These are phyloP conservation scores for Candida awuae DNA, from an alignment of 805 yeast species.

Conservation along the genomic window DNA sequence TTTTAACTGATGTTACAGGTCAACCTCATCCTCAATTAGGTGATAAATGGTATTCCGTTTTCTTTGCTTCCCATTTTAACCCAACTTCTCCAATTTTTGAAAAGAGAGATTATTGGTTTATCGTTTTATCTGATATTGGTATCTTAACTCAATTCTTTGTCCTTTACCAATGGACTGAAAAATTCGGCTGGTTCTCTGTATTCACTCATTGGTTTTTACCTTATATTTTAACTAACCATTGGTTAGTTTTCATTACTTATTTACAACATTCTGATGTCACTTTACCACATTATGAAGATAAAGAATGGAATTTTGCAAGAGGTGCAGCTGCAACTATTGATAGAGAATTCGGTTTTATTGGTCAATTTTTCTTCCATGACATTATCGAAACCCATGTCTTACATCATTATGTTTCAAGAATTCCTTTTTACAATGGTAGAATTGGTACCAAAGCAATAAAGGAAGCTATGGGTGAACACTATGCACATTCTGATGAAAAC, in stretches of 20 bases:
- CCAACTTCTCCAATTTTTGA: conserved; percentile 73
- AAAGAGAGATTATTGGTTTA: conserved; percentile 60
- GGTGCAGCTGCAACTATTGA: conserved; percentile 90
- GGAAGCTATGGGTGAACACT: conserved; percentile 80
- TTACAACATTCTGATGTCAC: conserved; percentile 76
- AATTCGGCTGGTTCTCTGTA: conserved; percentile 55
- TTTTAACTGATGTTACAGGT: conserved; percentile 68
- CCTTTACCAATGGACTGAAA: conserved; percentile 51
- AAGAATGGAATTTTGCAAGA: conserved; percentile 77
- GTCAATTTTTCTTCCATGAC: conserved; percentile 74
- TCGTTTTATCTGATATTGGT: conserved; percentile 69
- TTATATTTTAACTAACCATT: conserved; percentile 74
- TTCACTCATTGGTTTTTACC: conserved; percentile 70
- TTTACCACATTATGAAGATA: conserved; percentile 71
- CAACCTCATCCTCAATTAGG: conserved; percentile 44
- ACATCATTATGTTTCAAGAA: conserved; percentile 77
- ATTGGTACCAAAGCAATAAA: conserved; percentile 70
- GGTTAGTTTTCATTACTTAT: conserved; percentile 82
- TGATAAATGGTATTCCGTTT: conserved; percentile 27
- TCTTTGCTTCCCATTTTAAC: conserved; percentile 56
- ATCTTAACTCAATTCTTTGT: conserved; percentile 43
- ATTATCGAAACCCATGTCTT: conserved; percentile 86
- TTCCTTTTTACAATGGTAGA: conserved; percentile 84
- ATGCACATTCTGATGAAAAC: conserved; percentile 57
- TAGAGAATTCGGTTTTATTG: conserved; percentile 74